phyloP scores from a whole-genome alignment of 2,329 filamentous ascomycete genomes.

The Aspergillus sclerotialis region DNA sequence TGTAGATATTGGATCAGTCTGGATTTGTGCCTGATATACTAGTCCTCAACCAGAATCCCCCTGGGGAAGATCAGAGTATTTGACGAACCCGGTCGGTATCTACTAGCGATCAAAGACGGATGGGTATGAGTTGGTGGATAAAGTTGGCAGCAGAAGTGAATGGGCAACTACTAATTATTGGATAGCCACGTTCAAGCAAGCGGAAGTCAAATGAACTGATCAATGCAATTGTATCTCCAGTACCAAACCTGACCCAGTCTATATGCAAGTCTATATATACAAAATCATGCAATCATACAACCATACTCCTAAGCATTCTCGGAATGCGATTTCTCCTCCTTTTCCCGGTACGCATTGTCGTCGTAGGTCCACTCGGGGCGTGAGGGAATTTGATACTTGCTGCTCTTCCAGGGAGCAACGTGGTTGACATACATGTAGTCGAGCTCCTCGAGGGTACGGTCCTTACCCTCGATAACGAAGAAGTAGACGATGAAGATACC shows the following conservation, averaged over 20 bases:
- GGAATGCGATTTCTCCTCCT: no score
- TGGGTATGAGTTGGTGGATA: conserved; percentile 24
- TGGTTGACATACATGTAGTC: conserved; percentile 64
- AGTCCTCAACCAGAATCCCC: conserved; percentile 46
- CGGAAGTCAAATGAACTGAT: no score
- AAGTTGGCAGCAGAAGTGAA: background rate
- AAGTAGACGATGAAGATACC: conserved; percentile 61
- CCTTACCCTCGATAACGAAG: conserved; percentile 68
- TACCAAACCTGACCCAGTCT: no score
- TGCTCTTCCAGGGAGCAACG: conserved; percentile 56
- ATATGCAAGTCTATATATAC: no score
- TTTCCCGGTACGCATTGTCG: no score
- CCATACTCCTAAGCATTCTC: no score
- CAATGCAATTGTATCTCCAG: no score
- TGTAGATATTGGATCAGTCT: conserved; percentile 39
- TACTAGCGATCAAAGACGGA: conserved; percentile 50
- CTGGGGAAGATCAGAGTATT: conserved; percentile 50
- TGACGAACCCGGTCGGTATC: conserved; percentile 40
- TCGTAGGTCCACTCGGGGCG: no score
- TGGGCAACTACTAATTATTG: background rate
- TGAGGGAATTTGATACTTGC: no score
- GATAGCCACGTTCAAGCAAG: no score
- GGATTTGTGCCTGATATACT: conserved; percentile 50
- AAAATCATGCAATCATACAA: no score
- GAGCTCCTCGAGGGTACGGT: conserved; percentile 65